phyloP scores from a whole-genome alignment of 768 basidiomycete genomes.

The Piloderma croceum region DNA sequence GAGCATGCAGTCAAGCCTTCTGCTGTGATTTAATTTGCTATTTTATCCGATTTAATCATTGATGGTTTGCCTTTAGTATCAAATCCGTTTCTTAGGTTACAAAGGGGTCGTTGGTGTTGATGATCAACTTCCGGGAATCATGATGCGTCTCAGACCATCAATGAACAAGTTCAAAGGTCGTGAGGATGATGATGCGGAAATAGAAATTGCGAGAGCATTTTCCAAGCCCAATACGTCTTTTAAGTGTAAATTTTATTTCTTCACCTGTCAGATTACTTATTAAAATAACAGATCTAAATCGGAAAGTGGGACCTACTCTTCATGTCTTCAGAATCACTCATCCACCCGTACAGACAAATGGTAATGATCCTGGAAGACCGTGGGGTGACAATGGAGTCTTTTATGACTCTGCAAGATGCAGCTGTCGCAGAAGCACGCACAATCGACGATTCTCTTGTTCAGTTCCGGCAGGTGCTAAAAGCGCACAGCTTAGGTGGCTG shows the following conservation, averaged over 20 bases:
- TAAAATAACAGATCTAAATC: no score
- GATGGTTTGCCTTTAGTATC: no score
- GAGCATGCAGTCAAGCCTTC: slow-evolving; percentile 42
- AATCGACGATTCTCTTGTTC: slow-evolving; percentile 50
- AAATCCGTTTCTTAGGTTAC: slow-evolving; percentile 78
- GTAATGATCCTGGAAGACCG: slow-evolving; percentile 78
- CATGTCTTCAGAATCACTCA: neutral
- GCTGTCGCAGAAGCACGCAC: slow-evolving; percentile 54
- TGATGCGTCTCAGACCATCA: slow-evolving; percentile 63
- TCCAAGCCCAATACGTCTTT: slow-evolving; percentile 51
- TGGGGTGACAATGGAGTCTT: slow-evolving; percentile 52
- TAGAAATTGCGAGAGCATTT: slow-evolving; percentile 71
- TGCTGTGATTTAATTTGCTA: slow-evolving; percentile 42
- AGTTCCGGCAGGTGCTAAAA: slow-evolving; percentile 45
- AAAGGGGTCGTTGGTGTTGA: slow-evolving; percentile 81
- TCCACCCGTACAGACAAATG: slow-evolving; percentile 43
- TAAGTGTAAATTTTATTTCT: no score
- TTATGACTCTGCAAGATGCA: slow-evolving; percentile 55
- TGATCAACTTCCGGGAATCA: slow-evolving; percentile 40
- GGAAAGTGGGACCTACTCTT: slow-evolving; percentile 35
- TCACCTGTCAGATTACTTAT: no score
- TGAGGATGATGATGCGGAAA: slow-evolving; percentile 43
- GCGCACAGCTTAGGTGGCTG: slow-evolving; percentile 39
- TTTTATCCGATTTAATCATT: no score
- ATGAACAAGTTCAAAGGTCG: slow-evolving; percentile 72